phyloP scores from a whole-genome alignment of 2,329 filamentous ascomycete genomes.

The Fusarium drepaniforme region DNA sequence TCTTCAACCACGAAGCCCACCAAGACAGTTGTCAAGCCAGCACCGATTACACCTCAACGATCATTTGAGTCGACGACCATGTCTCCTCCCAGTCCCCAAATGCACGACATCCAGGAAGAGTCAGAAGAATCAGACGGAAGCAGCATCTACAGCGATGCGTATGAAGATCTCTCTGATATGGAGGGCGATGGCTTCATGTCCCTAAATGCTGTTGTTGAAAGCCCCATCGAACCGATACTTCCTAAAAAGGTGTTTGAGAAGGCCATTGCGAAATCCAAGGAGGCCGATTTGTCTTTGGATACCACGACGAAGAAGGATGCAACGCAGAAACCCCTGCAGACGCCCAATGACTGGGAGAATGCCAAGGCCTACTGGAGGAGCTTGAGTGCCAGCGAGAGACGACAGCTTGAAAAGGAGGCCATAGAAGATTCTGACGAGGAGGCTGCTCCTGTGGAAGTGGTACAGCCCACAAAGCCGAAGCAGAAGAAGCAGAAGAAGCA shows the following conservation, averaged over 20 bases:
- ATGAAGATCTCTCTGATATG: conserved; percentile 76
- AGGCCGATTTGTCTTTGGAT: conserved; percentile 13
- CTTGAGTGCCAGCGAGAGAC: conserved; percentile 71
- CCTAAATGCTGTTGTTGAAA: conserved; percentile 77
- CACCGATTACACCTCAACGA: conserved; percentile 25
- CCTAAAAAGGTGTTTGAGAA: conserved; percentile 41
- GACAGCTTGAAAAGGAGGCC: conserved; percentile 70
- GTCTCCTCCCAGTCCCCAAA: conserved; percentile 37
- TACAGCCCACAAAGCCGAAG: conserved; percentile 31
- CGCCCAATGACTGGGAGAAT: conserved; percentile 71
- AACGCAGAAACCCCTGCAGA: conserved; percentile 8
- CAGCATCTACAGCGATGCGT: conserved; percentile 81
- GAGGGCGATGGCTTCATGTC: conserved; percentile 78
- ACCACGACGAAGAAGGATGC: not conserved
- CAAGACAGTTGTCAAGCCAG: not conserved
- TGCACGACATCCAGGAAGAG: conserved; percentile 53
- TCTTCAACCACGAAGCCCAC: not conserved
- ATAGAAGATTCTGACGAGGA: conserved; percentile 65
- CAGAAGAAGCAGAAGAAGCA: conserved; percentile 55
- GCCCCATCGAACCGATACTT: conserved; percentile 54
- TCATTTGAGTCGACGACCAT: conserved; percentile 33
- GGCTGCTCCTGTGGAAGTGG: conserved; percentile 50
- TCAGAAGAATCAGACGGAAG: conserved; percentile 61
- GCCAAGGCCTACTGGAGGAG: conserved; percentile 79
- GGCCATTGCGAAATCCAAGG: conserved; percentile 37